Evolutionary conservation across 2,329 filamentous ascomycete species (phyloP), one percentile per base, ranked within the genome.

Genomic region (Thelonectria blattea): DNA sequence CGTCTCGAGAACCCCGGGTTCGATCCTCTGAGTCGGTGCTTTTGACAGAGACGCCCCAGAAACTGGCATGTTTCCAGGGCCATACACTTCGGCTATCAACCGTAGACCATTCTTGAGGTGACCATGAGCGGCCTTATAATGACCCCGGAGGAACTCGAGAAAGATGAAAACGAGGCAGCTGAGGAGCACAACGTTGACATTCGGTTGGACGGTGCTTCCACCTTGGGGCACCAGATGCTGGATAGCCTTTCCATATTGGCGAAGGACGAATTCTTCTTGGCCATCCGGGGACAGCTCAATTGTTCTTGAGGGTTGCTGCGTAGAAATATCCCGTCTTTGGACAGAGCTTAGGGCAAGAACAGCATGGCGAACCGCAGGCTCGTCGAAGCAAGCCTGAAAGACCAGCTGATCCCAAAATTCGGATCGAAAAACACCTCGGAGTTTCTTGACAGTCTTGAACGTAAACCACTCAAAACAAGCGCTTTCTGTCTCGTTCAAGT

Each of bases 51-150:
- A 60, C 55, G 57, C 52, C 27, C 60, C 47, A 41, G 56, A 64
- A n/a, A 11, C 11, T 8, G 18, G 8, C 42, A 3, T 24, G 15
- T 14, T 24, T 10, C 43, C 52, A 63, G n/a, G 39, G 45, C 20
- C 48, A 48, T 14, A 18, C 20, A 51, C 64, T 30, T 74, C 68
- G 6, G 59, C 60, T 2, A 82, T 65, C 11, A 82, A 65, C 46
- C 68, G 76, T 5, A 82, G 56, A 0, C 81, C 81, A 43, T 73
- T 80, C 17, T 72, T 71, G 7, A 83, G 72, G 64, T 83, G 80
- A 4, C 66, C 62, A 32, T 76, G 73, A 7, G 74, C 78, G 0
- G 73, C 67, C 7, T 66, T 63, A 34, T 76, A 78, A 17, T 74
- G 73, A 3, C 78, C 78, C 22, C 72, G 72, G 2, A 78, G 48